Evolutionary conservation across 345 rosid genomes (phyloP), one percentile per base, ranked within the genome.

Genomic region (Pseudoturritis turrita): DNA sequence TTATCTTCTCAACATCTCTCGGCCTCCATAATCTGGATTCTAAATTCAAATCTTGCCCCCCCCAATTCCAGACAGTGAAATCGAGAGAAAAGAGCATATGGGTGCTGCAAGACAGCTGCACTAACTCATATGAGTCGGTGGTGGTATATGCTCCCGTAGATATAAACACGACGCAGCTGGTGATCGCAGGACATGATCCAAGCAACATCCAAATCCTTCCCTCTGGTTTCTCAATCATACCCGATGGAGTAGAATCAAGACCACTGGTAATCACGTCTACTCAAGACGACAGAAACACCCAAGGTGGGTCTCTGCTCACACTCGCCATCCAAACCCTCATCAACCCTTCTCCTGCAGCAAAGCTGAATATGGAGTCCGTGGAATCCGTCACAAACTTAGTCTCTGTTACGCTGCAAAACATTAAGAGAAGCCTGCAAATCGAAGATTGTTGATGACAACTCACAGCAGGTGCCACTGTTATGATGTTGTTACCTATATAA

Each of bases 191-290:
- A 56, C 91, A 96, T 17, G 96, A 95, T 81, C 87, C 99, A 13
- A 88, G 94, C 87, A 88, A 72, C 85, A 79, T 87, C 17, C 88
- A 93, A 2, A 62, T 88, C 58, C 80, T 95, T 58, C 98, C 99
- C 15, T 95, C 89, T 7, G 99, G 99, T 31, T 95, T 95, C 88
- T 88, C 98, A 2, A 88, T 95, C 75, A 91, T 95, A 33, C 96
- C 97, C 0, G 98, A 95, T 7, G 97, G 98, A 57, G 67, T 87
- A 2, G 99, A 95, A 74, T 87, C 97, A 3, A 80, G 99, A 59
- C 94, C 96, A 36, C 69, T 91, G 19, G 97, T 95, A 71, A 89
- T 95, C 82, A 87, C 86, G 71, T 86, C 98, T 1, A 79, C 85
- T 82, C 88, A 82, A 25, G 96, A 88, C 79, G 89, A 95, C 79